Base-by-base conservation (phyloP, 192 early-diverging fungal genomes). In the Phycomyces blakesleeanus region DNA sequence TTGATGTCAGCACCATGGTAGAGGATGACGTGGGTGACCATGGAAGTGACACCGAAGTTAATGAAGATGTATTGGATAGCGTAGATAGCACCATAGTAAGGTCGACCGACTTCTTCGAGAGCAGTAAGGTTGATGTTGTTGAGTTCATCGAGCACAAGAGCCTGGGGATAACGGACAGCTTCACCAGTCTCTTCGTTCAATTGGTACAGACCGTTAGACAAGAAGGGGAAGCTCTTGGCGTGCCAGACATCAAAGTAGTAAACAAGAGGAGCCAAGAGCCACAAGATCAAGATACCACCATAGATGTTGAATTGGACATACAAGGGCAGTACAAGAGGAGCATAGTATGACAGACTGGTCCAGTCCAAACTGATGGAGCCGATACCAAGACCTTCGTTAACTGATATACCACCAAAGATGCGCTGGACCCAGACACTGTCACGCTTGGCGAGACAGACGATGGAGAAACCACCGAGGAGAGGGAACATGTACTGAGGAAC, bases 261-360 rank as follows among this genome's bases (percentile, higher is more conserved):
- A 16, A 78, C 64, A 9, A 79, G 71, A 4, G 88, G 89, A 1
- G 75, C 77, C 3, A 82, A 55, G 54, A 88, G 63, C 86, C 86
- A 89, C 14, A 67, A 21, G 25, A 61, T 25, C 4, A 41, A 40
- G 34, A 88, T 82, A 15, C 86, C 85, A n/a, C 77, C 76, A 66
- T 89, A 83, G 41, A 86, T 78, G 62, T 89, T 90, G 58, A 82
- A 74, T 21, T 83, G 79, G 25, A 85, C 81, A 70, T 82, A 85
- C 69, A 85, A 89, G 26, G 91, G 91, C 53, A 86, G 79, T 15
- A 83, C 64, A 15, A 83, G 38, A 3, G 82, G 75, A 5, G 63
- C 44, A 12, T 63, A 50, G 38, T 66, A 72, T 16, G 71, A 49
- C 8, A 75, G 24, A 29, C 61, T 53, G 25, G 68, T 68, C 77